Conservation (phyloP, 2,329 filamentous ascomycete genomes). For the Macrophomina pseudophaseolina region DNA sequence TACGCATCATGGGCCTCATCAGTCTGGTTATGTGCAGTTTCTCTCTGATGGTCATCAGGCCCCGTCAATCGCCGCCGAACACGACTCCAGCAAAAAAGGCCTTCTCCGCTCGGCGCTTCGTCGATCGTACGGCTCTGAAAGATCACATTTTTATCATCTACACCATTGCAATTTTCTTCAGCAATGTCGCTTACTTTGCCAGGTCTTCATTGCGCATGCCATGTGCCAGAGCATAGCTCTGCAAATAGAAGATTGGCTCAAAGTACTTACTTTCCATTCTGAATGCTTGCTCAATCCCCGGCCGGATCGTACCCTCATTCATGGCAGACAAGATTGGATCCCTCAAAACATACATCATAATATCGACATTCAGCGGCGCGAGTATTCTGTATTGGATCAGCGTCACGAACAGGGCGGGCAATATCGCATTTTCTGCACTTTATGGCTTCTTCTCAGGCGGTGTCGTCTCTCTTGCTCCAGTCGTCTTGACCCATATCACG, state of each 20-base stretch:
- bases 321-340: slow-evolving; percentile 50
- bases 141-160: slow-evolving; percentile 46
- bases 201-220: slow-evolving; percentile 60
- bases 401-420: background rate
- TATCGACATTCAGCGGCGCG: background rate
- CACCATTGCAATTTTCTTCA: slow-evolving; percentile 48
- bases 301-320: slow-evolving; percentile 49
- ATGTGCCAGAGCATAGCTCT: slow-evolving; percentile 61
- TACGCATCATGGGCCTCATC: slow-evolving; percentile 69
- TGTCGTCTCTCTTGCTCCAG: slow-evolving; percentile 8
- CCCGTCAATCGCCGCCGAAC: slow-evolving; percentile 47
- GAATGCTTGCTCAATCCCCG: slow-evolving; percentile 48
- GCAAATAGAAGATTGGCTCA: slow-evolving; percentile 57
- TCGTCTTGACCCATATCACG: slow-evolving; percentile 2
- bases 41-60: slow-evolving; percentile 48
- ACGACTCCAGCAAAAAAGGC: background rate
- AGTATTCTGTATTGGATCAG: slow-evolving; percentile 6
- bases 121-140: background rate
- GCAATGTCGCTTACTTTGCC: slow-evolving; percentile 58
- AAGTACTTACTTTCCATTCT: slow-evolving; percentile 45
- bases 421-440: slow-evolving; percentile 11
- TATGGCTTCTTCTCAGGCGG: slow-evolving; percentile 20
- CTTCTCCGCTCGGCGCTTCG: slow-evolving; percentile 34
- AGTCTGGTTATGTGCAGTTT: slow-evolving; percentile 56
- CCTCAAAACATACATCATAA: background rate